Evolutionary conservation across 306 rosid genomes (phyloP), one percentile per base, ranked within the genome.

Genomic region (Castanospermum australe): DNA sequence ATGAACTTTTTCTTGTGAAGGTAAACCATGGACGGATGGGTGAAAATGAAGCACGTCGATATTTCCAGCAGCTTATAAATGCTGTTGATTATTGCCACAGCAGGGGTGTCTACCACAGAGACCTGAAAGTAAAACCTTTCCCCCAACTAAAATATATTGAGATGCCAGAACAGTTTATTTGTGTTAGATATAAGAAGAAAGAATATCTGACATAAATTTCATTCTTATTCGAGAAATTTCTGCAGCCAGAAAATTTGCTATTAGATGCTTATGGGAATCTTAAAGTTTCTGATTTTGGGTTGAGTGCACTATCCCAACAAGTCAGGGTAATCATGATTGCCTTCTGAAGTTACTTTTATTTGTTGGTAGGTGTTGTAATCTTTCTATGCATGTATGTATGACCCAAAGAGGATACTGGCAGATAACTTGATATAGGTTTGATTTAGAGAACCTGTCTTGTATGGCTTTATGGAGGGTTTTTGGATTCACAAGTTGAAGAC

Each of bases 21-120:
- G 99, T 93, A 86, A 95, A 91, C 86, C 71, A 93, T 78, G 99
- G 98, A 69, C 90, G 99, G 44, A 93, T 95, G 99, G 54, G 84
- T 73, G 99, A 95, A 85, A 75, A 81, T 48, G 99, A 95, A 84
- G 98, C 98, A 32, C 92, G 99, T 14, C 73, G 93, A 15, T 92
- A 89, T 72, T 92, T 92, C 14, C 94, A 89, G 13, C 91, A 89
- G n/a, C 20, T 92, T n/a, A 86, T 86, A 11, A 88, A 78, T 1
- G 94, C 91, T 1, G 87, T 89, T n/a, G 89, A 84, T 75, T 85
- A 73, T 24, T 92, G 94, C 61, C 92, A 92, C 42, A 88, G 82
- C 70, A 32, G 82, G 6, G 94, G 97, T 10, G 92, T 88, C 0
- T 92, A 66, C 24, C 97, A 89, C 72, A 88, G 94, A 0, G 94